A percentile compares a stretch with the other conserved stretches of the same genome.
Conservation (phyloP, 495 filamentous ascomycete species). For the Talaromyces trachyspermus region DNA sequence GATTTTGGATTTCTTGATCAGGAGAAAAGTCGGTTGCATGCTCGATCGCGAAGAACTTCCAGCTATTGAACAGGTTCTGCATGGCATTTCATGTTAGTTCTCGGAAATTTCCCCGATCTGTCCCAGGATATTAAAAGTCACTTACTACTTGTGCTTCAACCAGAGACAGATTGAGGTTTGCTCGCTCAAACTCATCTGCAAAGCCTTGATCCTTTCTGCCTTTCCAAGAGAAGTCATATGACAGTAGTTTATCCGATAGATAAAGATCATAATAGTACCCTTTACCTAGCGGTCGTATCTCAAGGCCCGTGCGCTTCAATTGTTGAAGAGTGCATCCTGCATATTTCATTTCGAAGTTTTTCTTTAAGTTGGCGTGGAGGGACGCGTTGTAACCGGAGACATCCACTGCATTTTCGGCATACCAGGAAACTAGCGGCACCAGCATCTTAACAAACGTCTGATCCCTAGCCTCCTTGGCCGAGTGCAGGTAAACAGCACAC, state of each 20-base stretch:
- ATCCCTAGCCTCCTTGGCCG: slow-evolving; percentile 64
- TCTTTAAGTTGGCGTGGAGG: slow-evolving; percentile 73
- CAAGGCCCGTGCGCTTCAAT: slow-evolving; percentile 68
- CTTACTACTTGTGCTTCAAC: slow-evolving; percentile 87
- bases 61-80: slow-evolving; percentile 72
- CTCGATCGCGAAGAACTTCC: slow-evolving; percentile 84
- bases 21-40: slow-evolving; percentile 61
- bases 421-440: slow-evolving; percentile 67
- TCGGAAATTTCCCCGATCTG: too few relatives aligned
- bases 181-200: slow-evolving; percentile 67
- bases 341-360: slow-evolving; percentile 76
- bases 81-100: too few relatives aligned
- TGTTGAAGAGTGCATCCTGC: slow-evolving; percentile 58
- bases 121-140: too few relatives aligned
- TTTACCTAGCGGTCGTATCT: slow-evolving; percentile 53
- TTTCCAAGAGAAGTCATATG: slow-evolving; percentile 68
- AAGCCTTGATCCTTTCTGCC: slow-evolving; percentile 64
- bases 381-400: slow-evolving; percentile 76
- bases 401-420: slow-evolving; percentile 62
- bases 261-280: slow-evolving; percentile 77
- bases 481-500: slow-evolving; percentile 85
- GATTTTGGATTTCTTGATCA: slow-evolving; percentile 59
- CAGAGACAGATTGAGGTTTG: slow-evolving; percentile 83
- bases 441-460: slow-evolving; percentile 58
- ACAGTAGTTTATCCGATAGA: slow-evolving; percentile 65